Evolutionary conservation across 768 basidiomycete genomes (phyloP).

Genomic region (Termitomyces sp.): DNA sequence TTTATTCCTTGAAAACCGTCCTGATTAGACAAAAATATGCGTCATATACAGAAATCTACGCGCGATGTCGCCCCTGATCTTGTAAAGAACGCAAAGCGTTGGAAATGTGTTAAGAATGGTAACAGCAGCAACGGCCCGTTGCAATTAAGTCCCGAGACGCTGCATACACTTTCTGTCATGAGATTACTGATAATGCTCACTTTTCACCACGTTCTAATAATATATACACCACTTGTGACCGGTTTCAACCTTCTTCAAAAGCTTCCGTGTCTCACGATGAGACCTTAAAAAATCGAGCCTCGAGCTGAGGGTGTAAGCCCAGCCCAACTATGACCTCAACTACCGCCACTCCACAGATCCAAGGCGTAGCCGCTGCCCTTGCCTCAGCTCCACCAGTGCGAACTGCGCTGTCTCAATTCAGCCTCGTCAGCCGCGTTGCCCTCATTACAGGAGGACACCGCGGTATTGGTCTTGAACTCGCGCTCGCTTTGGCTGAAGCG

Average conservation of each 20-base stretch:
- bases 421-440: conserved; percentile 39
- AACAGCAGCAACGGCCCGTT: background rate
- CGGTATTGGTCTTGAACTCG: conserved; percentile 51
- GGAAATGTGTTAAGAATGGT: background rate
- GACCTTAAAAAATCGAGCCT: background rate
- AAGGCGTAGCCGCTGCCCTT: conserved; percentile 20
- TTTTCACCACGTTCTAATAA: background rate
- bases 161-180: background rate
- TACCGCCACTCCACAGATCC: conserved; percentile 1
- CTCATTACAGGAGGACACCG: conserved; percentile 50
- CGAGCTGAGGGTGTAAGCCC: background rate
- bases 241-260: background rate
- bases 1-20: background rate
- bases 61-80: background rate
- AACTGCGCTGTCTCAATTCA: conserved; percentile 28
- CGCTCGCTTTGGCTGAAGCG: conserved; percentile 22
- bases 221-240: background rate
- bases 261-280: conserved; percentile 4
- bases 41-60: background rate
- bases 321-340: background rate
- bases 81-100: background rate
- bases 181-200: background rate
- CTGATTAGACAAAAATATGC: background rate
- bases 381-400: conserved; percentile 11
- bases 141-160: background rate